Conservation (phyloP, 2,329 filamentous ascomycete species). For the Leptographium flavum region DNA sequence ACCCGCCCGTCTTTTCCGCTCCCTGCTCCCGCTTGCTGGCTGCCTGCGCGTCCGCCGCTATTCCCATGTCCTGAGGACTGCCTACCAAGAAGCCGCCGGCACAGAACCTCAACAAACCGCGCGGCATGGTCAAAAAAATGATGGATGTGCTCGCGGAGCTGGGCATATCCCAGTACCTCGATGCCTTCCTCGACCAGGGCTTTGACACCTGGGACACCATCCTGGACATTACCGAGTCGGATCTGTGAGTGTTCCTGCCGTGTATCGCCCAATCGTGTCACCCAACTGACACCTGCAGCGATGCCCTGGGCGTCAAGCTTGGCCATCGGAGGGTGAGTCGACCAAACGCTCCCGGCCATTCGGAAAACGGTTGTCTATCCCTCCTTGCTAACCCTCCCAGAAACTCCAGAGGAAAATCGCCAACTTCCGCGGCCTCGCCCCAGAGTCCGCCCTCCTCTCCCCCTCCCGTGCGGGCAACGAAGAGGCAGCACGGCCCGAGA, state of each 20-base stretch:
- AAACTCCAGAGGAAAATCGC: conserved; percentile 76
- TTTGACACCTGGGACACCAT: conserved; percentile 79
- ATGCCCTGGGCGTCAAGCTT: conserved; percentile 62
- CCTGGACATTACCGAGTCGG: conserved; percentile 70
- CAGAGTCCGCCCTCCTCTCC: conserved; percentile 35
- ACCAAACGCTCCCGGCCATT: no score
- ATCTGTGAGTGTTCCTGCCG: conserved; percentile 45
- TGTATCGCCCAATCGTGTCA: background rate
- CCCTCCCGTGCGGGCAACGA: conserved; percentile 37
- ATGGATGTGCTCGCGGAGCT: conserved; percentile 56
- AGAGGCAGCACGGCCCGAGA: conserved; percentile 37
- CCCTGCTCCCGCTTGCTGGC: no score
- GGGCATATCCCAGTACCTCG: conserved; percentile 64
- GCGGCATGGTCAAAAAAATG: conserved; percentile 46
- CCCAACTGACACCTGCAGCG: conserved; percentile 17
- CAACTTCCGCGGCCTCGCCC: conserved; percentile 50
- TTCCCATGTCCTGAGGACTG: background rate
- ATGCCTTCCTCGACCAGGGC: conserved; percentile 59
- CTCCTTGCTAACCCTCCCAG: no score
- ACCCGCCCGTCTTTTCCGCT: no score
- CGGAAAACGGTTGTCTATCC: no score
- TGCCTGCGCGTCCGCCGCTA: no score
- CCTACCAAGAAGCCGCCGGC: background rate
- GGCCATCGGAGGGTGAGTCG: conserved; percentile 61
- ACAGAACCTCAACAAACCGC: background rate